Percentiles rank a stretch among this genome's conserved stretches.
Conservation (phyloP, 371 early-diverging fungal species). For the Mucor circinelloides region DNA sequence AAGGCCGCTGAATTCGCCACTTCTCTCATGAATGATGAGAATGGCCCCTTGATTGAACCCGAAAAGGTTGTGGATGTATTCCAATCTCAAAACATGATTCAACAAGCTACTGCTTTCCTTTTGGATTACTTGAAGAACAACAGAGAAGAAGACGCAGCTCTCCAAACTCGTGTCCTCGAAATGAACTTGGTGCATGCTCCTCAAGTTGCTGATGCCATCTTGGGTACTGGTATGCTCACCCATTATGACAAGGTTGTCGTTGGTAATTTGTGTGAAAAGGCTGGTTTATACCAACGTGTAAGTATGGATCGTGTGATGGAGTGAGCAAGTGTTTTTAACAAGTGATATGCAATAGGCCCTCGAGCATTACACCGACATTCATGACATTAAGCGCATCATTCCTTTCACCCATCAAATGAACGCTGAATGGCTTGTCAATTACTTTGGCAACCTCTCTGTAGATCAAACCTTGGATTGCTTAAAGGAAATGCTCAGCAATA, state of each 20-base stretch:
- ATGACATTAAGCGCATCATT: slow-evolving; percentile 96
- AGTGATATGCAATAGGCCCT: slow-evolving; percentile 67
- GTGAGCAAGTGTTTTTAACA: neutral
- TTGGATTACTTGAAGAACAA: slow-evolving; percentile 94
- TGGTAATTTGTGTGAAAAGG: slow-evolving; percentile 95
- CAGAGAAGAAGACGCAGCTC: slow-evolving; percentile 83
- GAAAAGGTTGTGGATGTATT: slow-evolving; percentile 94
- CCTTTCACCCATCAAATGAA: slow-evolving; percentile 85
- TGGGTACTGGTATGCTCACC: slow-evolving; percentile 92
- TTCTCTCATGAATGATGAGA: slow-evolving; percentile 81
- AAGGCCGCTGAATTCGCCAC: slow-evolving; percentile 94
- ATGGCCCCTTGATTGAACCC: slow-evolving; percentile 81
- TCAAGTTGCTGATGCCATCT: slow-evolving; percentile 97
- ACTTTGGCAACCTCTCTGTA: slow-evolving; percentile 93
- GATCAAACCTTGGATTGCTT: slow-evolving; percentile 93
- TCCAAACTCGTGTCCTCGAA: slow-evolving; percentile 96
- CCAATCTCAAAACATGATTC: slow-evolving; percentile 90
- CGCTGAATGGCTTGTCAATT: slow-evolving; percentile 87
- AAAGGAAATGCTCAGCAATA: slow-evolving; percentile 84
- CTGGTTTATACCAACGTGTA: slow-evolving; percentile 92
- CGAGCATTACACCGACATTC: slow-evolving; percentile 94
- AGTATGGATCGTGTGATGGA: slow-evolving; percentile 45
- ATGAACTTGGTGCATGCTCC: slow-evolving; percentile 97
- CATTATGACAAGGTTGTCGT: slow-evolving; percentile 93
- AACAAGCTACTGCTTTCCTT: slow-evolving; percentile 95